phyloP scores from a whole-genome alignment of 208 protist species.

The Endotrypanum monterogeii region DNA sequence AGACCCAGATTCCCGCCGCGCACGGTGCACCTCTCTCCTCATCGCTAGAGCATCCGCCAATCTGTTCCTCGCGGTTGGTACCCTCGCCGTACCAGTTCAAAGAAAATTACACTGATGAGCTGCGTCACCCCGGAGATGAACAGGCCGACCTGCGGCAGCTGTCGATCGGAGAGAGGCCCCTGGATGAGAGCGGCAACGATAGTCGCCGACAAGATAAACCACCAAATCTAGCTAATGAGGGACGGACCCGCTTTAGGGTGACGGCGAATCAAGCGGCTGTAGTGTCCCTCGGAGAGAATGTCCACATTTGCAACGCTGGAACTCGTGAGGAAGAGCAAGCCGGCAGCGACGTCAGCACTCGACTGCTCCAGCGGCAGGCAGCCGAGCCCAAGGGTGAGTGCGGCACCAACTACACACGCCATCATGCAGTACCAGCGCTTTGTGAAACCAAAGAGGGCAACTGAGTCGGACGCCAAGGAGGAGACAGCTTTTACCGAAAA shows the following conservation, averaged over 20 bases:
- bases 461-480: conserved; percentile 51
- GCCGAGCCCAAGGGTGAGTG: conserved; percentile 48
- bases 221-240: conserved; percentile 83
- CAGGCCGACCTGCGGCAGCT: conserved; percentile 46
- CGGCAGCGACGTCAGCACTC: conserved; percentile 44
- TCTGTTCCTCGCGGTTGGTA: conserved; percentile 57
- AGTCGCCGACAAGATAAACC: conserved; percentile 54
- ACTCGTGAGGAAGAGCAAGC: conserved; percentile 62
- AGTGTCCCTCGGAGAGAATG: conserved; percentile 80
- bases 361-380: conserved; percentile 41
- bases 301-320: conserved; percentile 72
- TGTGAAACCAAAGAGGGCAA: conserved; percentile 66
- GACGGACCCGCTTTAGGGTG: conserved; percentile 44
- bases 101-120: conserved; percentile 56
- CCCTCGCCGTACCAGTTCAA: conserved; percentile 79
- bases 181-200: conserved; percentile 51
- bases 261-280: conserved; percentile 68
- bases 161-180: conserved; percentile 58
- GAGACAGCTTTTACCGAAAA: conserved; percentile 66
- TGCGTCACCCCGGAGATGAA: conserved; percentile 55
- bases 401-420: conserved; percentile 52
- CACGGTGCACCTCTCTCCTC: conserved; percentile 25
- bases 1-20: conserved; percentile 3
- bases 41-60: conserved; percentile 32
- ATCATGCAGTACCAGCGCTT: conserved; percentile 77